Evolutionary conservation across 768 basidiomycete genomes (phyloP), one percentile per base, ranked within the genome.

Genomic region (Mycena filopes): DNA sequence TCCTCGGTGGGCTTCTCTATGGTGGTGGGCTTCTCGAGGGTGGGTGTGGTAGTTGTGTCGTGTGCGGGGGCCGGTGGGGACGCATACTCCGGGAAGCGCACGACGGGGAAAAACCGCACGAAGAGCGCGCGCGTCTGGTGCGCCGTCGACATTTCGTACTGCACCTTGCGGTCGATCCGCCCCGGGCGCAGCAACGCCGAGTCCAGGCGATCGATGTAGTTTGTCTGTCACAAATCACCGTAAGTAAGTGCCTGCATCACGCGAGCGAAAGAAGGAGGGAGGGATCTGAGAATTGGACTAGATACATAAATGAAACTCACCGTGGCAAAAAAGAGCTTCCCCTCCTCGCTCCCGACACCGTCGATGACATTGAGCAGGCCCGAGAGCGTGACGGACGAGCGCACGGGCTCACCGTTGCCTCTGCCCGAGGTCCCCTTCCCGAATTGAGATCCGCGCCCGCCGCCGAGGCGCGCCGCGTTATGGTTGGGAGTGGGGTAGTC

Each of bases 321-420:
- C 16, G 66, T 67, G 9, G 60, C 60, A 23, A 67, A 67, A 45
- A 67, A 67, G n/a, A 67, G 26, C 36, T 77, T 75, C 15, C 79
- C 79, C 55, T 79, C 78, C 56, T 79, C 76, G 50, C 74, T 74
- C 4, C 75, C 73, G 10, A 76, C 72, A 6, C 79, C 78, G 65
- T 80, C 78, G 40, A 80, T 74, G n/a, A 78, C 74, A 65, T 80
- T 80, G 33, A 80, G 61, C 11, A 80, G 70, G 9, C 78, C 78
- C 7, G 72, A 74, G 40, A 80, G 72, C 28, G 78, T 79, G 38
- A 80, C 72, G 15, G 49, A 57, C 49, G 51, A 49, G 26, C 41
- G n/a, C 10, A 36, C 36, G 15, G 36, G 36, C 36, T 36, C 36
- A 2, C 36, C 36, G 36, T 36, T 36, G 36, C 36, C 31, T 33